Evolutionary conservation across 805 yeast genomes (phyloP).

Genomic region (Hagleromyces aurorensis): DNA sequence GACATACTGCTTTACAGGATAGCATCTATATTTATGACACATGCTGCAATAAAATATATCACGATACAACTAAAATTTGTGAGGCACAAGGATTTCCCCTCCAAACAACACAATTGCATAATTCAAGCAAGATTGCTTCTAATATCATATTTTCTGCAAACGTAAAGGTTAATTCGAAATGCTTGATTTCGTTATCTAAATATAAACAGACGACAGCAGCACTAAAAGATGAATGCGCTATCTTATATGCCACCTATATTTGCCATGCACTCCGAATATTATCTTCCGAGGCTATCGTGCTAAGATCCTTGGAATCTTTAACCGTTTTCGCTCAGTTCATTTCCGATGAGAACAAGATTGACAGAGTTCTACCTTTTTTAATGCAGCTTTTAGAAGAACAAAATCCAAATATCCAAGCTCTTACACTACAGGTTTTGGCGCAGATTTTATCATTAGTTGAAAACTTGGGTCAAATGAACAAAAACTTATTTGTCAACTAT

Average conservation of each 20-base stretch:
- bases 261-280: slow-evolving; percentile 23
- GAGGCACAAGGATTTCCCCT: slow-evolving; percentile 16
- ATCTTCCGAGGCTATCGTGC: slow-evolving; percentile 12
- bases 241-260: slow-evolving; percentile 22
- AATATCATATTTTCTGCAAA: slow-evolving; percentile 12
- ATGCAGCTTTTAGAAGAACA: slow-evolving; percentile 62
- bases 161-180: slow-evolving; percentile 4
- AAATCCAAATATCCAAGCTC: slow-evolving; percentile 52
- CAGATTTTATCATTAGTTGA: slow-evolving; percentile 60
- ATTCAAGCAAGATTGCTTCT: background rate
- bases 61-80: slow-evolving; percentile 43
- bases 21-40: slow-evolving; percentile 15
- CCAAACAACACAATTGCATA: background rate
- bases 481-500: slow-evolving; percentile 72
- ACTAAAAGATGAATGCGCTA: slow-evolving; percentile 22
- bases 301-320: slow-evolving; percentile 66
- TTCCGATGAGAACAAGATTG: slow-evolving; percentile 77
- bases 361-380: slow-evolving; percentile 76
- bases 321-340: slow-evolving; percentile 68
- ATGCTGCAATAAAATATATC: slow-evolving; percentile 47
- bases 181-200: too few relatives aligned
- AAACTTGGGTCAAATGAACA: slow-evolving; percentile 65
- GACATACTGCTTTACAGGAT: slow-evolving; percentile 14
- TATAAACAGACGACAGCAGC: slow-evolving; percentile 4
- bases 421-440: slow-evolving; percentile 57